phyloP scores from a whole-genome alignment of 805 yeast species.

The Lachancea fermentati region DNA sequence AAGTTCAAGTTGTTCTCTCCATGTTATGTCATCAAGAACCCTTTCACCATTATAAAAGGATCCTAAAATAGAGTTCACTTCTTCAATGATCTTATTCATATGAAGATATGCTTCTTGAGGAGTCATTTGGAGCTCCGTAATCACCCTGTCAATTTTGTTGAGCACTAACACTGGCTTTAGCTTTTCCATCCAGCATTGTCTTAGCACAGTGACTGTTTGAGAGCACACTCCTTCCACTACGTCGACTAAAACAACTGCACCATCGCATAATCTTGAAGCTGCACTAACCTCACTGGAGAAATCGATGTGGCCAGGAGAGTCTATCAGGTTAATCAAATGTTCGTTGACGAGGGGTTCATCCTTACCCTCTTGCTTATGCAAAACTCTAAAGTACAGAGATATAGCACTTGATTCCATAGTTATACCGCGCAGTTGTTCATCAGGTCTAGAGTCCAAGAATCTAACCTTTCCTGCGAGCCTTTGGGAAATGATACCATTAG shows the following conservation, averaged over 20 bases:
- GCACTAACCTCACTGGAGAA: slow-evolving; percentile 95
- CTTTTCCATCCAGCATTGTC: slow-evolving; percentile 95
- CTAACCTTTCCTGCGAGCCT: slow-evolving; percentile 93
- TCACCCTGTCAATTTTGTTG: slow-evolving; percentile 85
- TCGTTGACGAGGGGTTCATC: slow-evolving; percentile 56
- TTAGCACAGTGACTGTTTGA: slow-evolving; percentile 87
- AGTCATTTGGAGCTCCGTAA: slow-evolving; percentile 73
- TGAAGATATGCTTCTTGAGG: slow-evolving; percentile 85
- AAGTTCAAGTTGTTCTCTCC: slow-evolving; percentile 60
- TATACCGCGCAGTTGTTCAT: slow-evolving; percentile 92
- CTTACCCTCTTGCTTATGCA: slow-evolving; percentile 39
- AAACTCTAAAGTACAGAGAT: slow-evolving; percentile 78
- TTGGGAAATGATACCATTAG: slow-evolving; percentile 94
- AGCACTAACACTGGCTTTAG: slow-evolving; percentile 81
- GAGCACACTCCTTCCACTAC: slow-evolving; percentile 98
- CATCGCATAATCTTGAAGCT: slow-evolving; percentile 93
- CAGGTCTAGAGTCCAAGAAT: slow-evolving; percentile 88
- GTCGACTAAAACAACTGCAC: slow-evolving; percentile 91
- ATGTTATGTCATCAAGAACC: slow-evolving; percentile 77
- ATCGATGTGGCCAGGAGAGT: slow-evolving; percentile 99
- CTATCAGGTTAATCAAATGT: slow-evolving; percentile 84
- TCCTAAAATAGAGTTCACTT: slow-evolving; percentile 91
- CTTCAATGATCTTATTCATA: slow-evolving; percentile 73
- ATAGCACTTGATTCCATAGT: slow-evolving; percentile 98
- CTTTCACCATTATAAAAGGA: slow-evolving; percentile 89